Evolutionary conservation across 1,284 basidiomycete genomes (phyloP).

Genomic region (Puccinia coronata): DNA sequence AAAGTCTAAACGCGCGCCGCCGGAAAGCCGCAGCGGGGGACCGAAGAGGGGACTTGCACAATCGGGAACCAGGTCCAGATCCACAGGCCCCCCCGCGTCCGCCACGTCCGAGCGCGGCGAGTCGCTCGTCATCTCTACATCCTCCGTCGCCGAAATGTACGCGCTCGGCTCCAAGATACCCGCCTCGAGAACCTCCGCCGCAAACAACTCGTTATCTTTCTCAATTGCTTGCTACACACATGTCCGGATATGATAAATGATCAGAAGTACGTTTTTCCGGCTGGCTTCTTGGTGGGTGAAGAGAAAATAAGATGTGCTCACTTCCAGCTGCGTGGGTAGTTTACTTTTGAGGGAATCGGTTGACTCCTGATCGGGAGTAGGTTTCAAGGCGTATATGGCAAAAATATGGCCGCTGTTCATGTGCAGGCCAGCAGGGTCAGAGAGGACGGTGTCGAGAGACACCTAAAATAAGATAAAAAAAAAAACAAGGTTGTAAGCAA

Average conservation of each 20-base stretch:
- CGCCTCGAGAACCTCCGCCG: slow-evolving; percentile 15
- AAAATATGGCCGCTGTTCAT: slow-evolving; percentile 50
- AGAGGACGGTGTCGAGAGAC: slow-evolving; percentile 42
- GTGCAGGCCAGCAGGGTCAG: slow-evolving; percentile 45
- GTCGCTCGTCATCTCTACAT: slow-evolving; percentile 36
- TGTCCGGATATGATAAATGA: background rate
- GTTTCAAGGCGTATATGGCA: slow-evolving; percentile 33
- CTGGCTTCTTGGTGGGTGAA: background rate
- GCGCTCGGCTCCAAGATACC: background rate
- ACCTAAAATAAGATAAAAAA: slow-evolving; percentile 9
- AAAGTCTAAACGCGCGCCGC: slow-evolving; percentile 5
- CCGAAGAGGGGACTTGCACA: background rate
- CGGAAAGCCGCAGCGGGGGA: slow-evolving; percentile 37
- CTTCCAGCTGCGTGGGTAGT: slow-evolving; percentile 26
- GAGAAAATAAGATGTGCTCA: background rate
- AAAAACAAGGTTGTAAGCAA: background rate
- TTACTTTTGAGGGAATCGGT: slow-evolving; percentile 11
- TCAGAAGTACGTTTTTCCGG: background rate
- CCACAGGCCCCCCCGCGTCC: slow-evolving; percentile 17
- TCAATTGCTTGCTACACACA: slow-evolving; percentile 22
- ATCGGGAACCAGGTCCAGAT: slow-evolving; percentile 7
- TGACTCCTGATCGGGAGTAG: background rate
- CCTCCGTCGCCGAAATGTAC: background rate
- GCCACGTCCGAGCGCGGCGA: slow-evolving; percentile 49
- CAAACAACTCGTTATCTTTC: slow-evolving; percentile 44